These are phyloP conservation scores for Chytriomyces hyalinus DNA, from an alignment of 192 early-diverging fungal species.

Conservation along the genomic window DNA sequence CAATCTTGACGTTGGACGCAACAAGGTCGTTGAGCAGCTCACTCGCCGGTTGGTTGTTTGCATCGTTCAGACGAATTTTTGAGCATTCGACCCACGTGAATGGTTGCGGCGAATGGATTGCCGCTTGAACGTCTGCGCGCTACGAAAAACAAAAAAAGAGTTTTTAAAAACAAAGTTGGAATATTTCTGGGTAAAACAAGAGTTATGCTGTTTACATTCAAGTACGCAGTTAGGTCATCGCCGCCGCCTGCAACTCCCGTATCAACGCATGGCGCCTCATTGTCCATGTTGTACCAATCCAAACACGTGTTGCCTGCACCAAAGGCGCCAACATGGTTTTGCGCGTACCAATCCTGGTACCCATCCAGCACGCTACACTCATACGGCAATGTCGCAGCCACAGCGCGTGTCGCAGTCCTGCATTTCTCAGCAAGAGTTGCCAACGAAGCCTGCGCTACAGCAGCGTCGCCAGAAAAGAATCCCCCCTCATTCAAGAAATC, in stretches of 20 bases:
- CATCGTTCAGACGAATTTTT: neutral
- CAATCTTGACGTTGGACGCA: neutral
- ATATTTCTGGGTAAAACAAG: no score
- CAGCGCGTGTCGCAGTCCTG: neutral
- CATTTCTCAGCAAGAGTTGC: neutral
- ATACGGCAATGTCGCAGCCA: neutral
- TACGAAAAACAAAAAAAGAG: neutral
- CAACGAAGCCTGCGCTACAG: conserved; percentile 38
- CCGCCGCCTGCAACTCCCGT: neutral
- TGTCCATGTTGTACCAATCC: conserved; percentile 3
- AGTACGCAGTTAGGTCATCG: neutral
- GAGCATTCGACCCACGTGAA: conserved; percentile 7
- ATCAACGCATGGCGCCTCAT: neutral
- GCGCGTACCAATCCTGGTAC: neutral
- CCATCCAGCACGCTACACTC: neutral
- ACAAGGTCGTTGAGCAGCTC: conserved; percentile 9
- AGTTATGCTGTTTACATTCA: no score
- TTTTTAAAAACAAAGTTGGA: no score
- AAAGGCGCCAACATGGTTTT: neutral
- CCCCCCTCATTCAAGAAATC: conserved; percentile 42
- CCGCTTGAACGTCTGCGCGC: conserved; percentile 6
- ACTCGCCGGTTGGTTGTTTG: neutral
- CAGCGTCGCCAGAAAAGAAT: conserved; percentile 4
- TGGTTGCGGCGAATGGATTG: neutral
- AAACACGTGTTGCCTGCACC: conserved; percentile 17